A percentile compares a stretch with the other conserved stretches of the same genome.
phyloP scores from a whole-genome alignment of 2,329 filamentous ascomycete species.

The Huntiella moniliformis region DNA sequence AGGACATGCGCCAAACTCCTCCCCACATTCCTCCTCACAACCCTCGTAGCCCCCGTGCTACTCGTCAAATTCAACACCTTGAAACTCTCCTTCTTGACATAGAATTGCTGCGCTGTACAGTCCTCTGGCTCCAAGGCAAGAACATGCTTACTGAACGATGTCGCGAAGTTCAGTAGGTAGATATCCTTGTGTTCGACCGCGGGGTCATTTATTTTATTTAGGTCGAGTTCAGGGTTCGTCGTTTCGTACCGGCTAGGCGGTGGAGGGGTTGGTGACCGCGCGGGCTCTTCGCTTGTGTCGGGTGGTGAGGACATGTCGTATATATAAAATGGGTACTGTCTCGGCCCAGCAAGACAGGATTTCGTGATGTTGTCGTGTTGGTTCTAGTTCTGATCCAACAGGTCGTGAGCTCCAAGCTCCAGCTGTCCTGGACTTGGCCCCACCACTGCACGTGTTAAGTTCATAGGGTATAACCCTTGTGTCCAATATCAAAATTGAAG shows the following conservation, averaged over 20 bases:
- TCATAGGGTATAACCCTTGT: too few species aligned
- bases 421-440: too few species aligned
- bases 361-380: too few species aligned
- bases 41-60: slow-evolving; percentile 65
- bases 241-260: slow-evolving; percentile 18
- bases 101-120: slow-evolving; percentile 73
- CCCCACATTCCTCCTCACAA: slow-evolving; percentile 77
- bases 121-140: slow-evolving; percentile 54
- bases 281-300: too few species aligned
- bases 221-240: slow-evolving; percentile 62
- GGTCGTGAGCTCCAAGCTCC: too few species aligned
- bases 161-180: slow-evolving; percentile 76
- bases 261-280: background rate
- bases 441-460: too few species aligned
- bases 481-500: too few species aligned
- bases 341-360: too few species aligned
- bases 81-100: slow-evolving; percentile 84
- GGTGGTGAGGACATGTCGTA: slow-evolving; percentile 2
- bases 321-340: background rate
- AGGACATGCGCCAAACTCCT: slow-evolving; percentile 71
- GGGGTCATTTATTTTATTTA: slow-evolving; percentile 72
- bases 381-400: too few species aligned
- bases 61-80: slow-evolving; percentile 71
- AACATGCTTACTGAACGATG: slow-evolving; percentile 66
- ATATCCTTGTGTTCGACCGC: slow-evolving; percentile 91